These are phyloP conservation scores for Emericellopsis terricola DNA, from an alignment of 495 filamentous ascomycete genomes.

Conservation along the genomic window DNA sequence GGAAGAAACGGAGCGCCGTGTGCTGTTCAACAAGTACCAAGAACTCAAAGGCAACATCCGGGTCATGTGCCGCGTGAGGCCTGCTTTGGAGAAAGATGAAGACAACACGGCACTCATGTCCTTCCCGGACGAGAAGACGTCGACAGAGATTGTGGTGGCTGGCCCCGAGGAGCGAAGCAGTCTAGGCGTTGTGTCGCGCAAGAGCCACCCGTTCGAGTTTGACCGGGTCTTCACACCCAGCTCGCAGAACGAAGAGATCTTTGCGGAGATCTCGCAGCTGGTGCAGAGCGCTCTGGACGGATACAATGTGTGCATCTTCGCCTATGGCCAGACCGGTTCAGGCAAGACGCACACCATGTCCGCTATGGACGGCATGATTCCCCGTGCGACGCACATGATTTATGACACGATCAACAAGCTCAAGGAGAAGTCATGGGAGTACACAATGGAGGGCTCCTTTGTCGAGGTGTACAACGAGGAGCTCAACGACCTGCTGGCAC, in stretches of 20 bases:
- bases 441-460: slow-evolving; percentile 87
- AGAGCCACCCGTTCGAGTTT: slow-evolving; percentile 74
- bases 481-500: slow-evolving; percentile 78
- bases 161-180: slow-evolving; percentile 74
- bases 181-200: slow-evolving; percentile 52
- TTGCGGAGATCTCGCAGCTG: slow-evolving; percentile 92
- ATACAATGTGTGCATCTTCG: slow-evolving; percentile 98
- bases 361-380: slow-evolving; percentile 86
- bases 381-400: slow-evolving; percentile 78
- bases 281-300: slow-evolving; percentile 93
- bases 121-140: slow-evolving; percentile 67
- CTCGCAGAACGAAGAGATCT: slow-evolving; percentile 69
- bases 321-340: slow-evolving; percentile 93
- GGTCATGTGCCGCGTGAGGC: slow-evolving; percentile 94
- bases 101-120: slow-evolving; percentile 46
- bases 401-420: slow-evolving; percentile 69
- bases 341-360: slow-evolving; percentile 98
- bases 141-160: slow-evolving; percentile 67
- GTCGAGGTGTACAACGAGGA: slow-evolving; percentile 99
- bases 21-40: slow-evolving; percentile 93
- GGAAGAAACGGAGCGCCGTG: slow-evolving; percentile 80
- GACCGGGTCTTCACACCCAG: slow-evolving; percentile 79
- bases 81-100: slow-evolving; percentile 40
- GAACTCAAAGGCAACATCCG: slow-evolving; percentile 99
- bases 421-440: slow-evolving; percentile 83